These are phyloP conservation scores for Lecanicillium sp. DNA, from an alignment of 2,329 filamentous ascomycete species.

Conservation along the genomic window DNA sequence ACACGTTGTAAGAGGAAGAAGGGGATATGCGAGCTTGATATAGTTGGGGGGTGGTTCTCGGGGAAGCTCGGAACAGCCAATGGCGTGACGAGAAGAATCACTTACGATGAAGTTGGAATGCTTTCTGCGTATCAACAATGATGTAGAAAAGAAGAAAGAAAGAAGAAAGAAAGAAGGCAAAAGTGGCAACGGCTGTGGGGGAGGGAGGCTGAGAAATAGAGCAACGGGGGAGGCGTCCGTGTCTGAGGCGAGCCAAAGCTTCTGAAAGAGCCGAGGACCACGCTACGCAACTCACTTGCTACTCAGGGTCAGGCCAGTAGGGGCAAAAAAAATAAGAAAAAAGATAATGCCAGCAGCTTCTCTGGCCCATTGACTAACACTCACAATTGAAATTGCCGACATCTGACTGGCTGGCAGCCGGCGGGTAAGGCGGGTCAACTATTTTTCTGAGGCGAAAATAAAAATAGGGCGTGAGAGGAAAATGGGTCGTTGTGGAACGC, in stretches of 20 bases:
- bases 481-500: conserved; percentile 13
- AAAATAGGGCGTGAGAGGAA: conserved; percentile 7
- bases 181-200: conserved; percentile 7
- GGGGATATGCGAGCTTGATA: no score
- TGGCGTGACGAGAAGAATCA: no score
- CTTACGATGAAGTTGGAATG: conserved; percentile 10
- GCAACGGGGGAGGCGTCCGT: conserved; percentile 1
- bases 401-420: conserved; percentile 4
- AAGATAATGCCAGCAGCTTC: no score
- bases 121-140: neutral
- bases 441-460: neutral
- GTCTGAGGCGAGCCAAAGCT: neutral
- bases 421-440: neutral
- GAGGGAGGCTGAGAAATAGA: conserved; percentile 29
- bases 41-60: no score
- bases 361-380: conserved; percentile 1
- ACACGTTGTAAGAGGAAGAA: no score
- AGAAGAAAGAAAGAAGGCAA: neutral
- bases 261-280: conserved; percentile 5
- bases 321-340: neutral
- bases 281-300: neutral
- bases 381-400: conserved; percentile 7
- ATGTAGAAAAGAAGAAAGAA: conserved; percentile 8
- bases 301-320: no score
- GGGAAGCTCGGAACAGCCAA: no score